These are phyloP conservation scores for Exophiala viscosa DNA, from an alignment of 2,329 filamentous ascomycete genomes.

Conservation along the genomic window DNA sequence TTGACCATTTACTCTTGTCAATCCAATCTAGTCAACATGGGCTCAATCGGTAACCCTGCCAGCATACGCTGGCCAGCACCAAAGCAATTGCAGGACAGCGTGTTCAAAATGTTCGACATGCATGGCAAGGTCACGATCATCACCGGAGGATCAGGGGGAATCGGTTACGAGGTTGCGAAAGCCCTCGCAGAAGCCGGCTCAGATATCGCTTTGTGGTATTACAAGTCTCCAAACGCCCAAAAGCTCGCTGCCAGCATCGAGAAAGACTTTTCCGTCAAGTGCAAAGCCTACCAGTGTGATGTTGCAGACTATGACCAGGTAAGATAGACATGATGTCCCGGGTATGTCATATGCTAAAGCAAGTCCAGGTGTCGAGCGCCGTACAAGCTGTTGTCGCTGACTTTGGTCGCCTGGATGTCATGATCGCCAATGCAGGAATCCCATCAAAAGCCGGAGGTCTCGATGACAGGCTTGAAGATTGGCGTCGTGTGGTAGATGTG, in stretches of 20 bases:
- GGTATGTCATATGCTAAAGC: neutral
- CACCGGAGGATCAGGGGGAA: constrained; percentile 62
- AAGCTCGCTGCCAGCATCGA: constrained; percentile 61
- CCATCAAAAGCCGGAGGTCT: constrained; percentile 43
- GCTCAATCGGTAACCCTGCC: neutral
- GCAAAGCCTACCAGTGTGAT: constrained; percentile 48
- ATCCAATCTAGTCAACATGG: neutral
- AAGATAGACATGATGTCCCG: neutral
- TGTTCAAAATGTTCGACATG: constrained; percentile 20
- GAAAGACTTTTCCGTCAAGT: constrained; percentile 61
- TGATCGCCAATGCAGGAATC: constrained; percentile 74
- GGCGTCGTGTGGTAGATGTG: constrained; percentile 20
- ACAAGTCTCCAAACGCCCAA: constrained; percentile 62
- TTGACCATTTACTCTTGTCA: neutral
- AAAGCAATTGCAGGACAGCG: constrained; percentile 11
- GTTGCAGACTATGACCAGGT: constrained; percentile 38
- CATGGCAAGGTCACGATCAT: constrained; percentile 18
- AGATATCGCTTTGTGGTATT: constrained; percentile 69
- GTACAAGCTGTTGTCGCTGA: constrained; percentile 49
- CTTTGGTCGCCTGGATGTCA: constrained; percentile 72
- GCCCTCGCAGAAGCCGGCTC: constrained; percentile 67
- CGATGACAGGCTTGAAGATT: constrained; percentile 22
- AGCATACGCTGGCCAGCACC: constrained; percentile 21
- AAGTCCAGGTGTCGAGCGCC: constrained; percentile 35
- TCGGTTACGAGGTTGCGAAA: constrained; percentile 62